Base-by-base conservation (phyloP, 768 basidiomycete genomes). In the Pisolithus orientalis region DNA sequence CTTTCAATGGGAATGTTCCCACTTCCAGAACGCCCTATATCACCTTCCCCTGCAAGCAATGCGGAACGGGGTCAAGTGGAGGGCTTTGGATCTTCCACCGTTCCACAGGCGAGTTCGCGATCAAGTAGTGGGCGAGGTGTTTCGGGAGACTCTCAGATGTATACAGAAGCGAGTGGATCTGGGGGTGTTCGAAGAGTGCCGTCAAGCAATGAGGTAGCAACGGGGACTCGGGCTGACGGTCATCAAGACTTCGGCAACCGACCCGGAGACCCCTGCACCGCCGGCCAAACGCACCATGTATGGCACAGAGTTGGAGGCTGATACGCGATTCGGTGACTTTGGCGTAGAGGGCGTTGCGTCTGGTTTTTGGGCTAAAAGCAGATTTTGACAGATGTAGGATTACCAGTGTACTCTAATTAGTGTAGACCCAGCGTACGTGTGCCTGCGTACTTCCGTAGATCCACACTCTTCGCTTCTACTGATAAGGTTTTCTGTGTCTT, bases 311-410 rank as follows among this genome's bases (percentile, higher is more conserved):
- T 69, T 89, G 40, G 87, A 88, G n/a, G 73, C 72, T 31, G 87
- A 90, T 62, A 84, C 84, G n/a, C 80, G 88, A 47, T 91, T 91
- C 62, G 88, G 88, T 5, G 88, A 90, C 68, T 90, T 90, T 63
- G 88, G 88, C 38, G 74, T 87, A 25, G 84, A 87, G 61, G 84
- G 87, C 11, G 80, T 89, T 52, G 84, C 84, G n/a, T 78, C 77
- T 45, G 79, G 79, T 6, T 88, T 84, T 61, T 89, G 87, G 85
- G 66, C 78, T 1, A 73, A 75, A 42, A 75, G 75, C 47, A 70
- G 72, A 49, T 77, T 74, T 58, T 79, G 50, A 65, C 51, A 29
- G 29, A 14, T 34, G 13, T 14, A 14, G 34, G 10, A 34, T 34
- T 34, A 13, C 34, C 34, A 14, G 11, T 34, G 34, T 34, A 34